Base-by-base conservation (phyloP, 2,329 filamentous ascomycete genomes). In the Ophiocordyceps sinensis region DNA sequence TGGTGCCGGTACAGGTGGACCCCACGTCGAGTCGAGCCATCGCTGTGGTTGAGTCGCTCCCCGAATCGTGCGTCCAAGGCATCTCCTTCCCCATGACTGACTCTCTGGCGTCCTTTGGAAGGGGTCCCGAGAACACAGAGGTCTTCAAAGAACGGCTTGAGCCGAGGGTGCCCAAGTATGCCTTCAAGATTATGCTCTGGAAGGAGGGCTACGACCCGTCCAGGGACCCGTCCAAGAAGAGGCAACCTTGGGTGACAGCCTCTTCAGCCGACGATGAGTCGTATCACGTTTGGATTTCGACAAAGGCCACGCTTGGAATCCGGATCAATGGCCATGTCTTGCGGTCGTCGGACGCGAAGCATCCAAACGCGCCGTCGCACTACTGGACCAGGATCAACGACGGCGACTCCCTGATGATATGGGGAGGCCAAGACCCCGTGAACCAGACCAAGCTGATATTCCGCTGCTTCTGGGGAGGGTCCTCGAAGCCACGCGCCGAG, bases 181-280 rank as follows among this genome's bases (percentile, higher is more conserved):
- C 85, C 1, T 77, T 94, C 50, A 81, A 84, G 51, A 66, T 95
- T 31, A 68, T 85, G 29, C 75, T 91, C 28, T 86, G 82, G 71
- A 78, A 75, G 42, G 71, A 78, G 1, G 75, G 74, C 11, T 79
- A 80, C 43, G 80, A 85, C 43, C 67, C 72, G 8, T 65, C 65
- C 38, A 69, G 67, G 38, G 69, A 73, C 19, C 40, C 65, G 66
- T 30, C 71, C 71, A 40, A 75, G 73, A 47, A 68, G 71, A 43
- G 78, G 68, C 65, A 60, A 42, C 55, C 65, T 38, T 61, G 66
- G 63, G 44, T 52, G 23, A 46, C 49, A 13, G 48, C 64, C 38
- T 51, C 60, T 14, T 31, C 46, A 2, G 47, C 49, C 5, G 58
- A 68, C 43, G 59, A 69, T 2, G 71, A 75, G 12, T 65, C 79